Evolutionary conservation across 208 protist genomes (phyloP).

Genomic region (Acanthamoeba polyphaga): DNA sequence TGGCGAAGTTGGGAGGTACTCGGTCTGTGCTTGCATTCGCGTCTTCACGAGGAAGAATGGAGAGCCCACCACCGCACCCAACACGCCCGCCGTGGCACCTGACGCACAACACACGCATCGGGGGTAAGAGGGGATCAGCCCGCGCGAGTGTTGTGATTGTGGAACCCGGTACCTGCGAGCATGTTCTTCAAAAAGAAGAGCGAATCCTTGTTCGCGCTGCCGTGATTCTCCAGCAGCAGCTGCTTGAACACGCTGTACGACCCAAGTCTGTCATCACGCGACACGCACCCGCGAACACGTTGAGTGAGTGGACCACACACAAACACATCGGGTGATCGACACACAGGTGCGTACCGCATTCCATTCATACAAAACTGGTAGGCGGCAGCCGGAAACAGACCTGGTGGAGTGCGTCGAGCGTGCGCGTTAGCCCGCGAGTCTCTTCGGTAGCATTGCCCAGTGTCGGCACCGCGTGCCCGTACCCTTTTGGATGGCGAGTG

Average conservation of each 20-base stretch:
- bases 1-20: background rate
- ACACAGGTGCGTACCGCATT: background rate
- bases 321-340: conserved; percentile 16
- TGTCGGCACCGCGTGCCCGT: background rate
- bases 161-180: background rate
- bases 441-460: no score
- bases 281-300: background rate
- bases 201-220: background rate
- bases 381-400: conserved; percentile 66
- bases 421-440: no score
- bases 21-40: conserved; percentile 70
- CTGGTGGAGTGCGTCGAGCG: background rate
- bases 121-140: background rate
- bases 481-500: conserved; percentile 28
- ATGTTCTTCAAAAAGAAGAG: conserved; percentile 56
- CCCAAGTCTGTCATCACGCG: conserved; percentile 11
- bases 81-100: conserved; percentile 72
- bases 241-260: conserved; percentile 22
- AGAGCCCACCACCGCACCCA: conserved; percentile 69
- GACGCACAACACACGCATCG: background rate
- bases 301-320: no score
- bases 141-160: background rate
- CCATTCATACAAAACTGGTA: conserved; percentile 78
- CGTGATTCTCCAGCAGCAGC: background rate
- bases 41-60: conserved; percentile 83